Base-by-base conservation (phyloP, 306 rosid species). In the Nissolia schottii region DNA sequence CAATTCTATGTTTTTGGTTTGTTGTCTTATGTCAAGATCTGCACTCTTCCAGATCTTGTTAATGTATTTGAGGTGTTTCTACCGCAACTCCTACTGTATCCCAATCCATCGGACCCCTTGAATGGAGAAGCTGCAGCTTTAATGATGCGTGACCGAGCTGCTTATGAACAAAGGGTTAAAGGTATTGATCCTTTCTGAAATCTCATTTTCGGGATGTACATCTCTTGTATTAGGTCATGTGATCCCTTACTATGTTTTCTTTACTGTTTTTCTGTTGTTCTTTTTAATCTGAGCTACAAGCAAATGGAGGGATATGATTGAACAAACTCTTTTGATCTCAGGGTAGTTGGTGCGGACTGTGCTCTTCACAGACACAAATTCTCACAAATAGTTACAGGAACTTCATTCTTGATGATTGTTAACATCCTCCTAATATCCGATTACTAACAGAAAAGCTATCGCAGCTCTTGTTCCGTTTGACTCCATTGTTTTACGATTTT, bases 41-140 rank as follows among this genome's bases (percentile, higher is more conserved):
- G 48, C 25, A 27, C 67, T 64, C 25, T 65, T 82, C 19, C 85
- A 85, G 89, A 85, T 82, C 89, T 85, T 76, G 89, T 85, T 41
- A 82, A 85, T 65, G 89, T 85, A 54, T 85, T 85, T 74, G 87
- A 85, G 75, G 87, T 82, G 29, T 85, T 85, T 72, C 79, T 85
- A 24, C 89, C 89, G 5, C 89, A 85, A 74, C 89, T 85, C 28
- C 87, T 85, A 20, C 79, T 85, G 73, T 82, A 85, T 77, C 89
- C 89, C 34, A 85, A 85, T 71, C 85, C 89, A 6, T 85, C 89
- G 13, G 87, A 82, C 68, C 89, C 89, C 50, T 77, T 85, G 71
- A 85, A 85, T 77, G 87, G 86, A 53, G 89, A 85, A 71, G 87
- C 89, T 73, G 89, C 87, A 9, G 86, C 89, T 37, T 77, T 79